Percentiles rank a stretch among this genome's conserved stretches.
Evolutionary conservation across 805 yeast genomes (phyloP).

Genomic region (Jamesozyma rosinii): DNA sequence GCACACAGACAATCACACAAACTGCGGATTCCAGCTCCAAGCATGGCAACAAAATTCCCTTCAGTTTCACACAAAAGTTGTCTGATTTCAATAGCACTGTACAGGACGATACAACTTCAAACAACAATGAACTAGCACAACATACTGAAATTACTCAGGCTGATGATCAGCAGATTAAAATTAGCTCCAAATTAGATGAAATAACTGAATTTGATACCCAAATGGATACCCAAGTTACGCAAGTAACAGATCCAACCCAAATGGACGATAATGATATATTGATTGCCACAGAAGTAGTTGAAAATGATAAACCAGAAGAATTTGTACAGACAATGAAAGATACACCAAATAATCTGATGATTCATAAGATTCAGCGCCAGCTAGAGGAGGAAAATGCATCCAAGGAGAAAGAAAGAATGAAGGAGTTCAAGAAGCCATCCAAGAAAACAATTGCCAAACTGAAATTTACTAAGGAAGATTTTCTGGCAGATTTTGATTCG

Average conservation of each 20-base stretch:
- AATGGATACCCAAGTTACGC: background rate
- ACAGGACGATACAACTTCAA: background rate
- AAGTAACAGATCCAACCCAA: background rate
- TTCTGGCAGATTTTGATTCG: slow-evolving; percentile 18
- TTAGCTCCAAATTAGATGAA: background rate
- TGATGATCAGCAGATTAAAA: too few relatives aligned
- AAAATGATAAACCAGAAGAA: background rate
- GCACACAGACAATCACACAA: background rate
- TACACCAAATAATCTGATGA: slow-evolving; percentile 6
- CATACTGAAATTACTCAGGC: background rate
- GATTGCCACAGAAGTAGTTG: background rate
- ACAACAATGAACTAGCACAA: background rate
- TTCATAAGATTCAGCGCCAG: slow-evolving; percentile 14
- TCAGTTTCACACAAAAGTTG: background rate
- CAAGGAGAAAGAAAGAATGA: background rate
- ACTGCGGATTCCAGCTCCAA: background rate
- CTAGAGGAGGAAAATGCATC: slow-evolving; percentile 5
- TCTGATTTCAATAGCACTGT: background rate
- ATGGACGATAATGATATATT: background rate
- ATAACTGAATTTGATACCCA: background rate
- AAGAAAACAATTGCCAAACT: background rate
- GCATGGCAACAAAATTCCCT: background rate
- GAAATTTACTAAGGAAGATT: slow-evolving; percentile 17
- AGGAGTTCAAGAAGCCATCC: slow-evolving; percentile 4
- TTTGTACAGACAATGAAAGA: background rate